These are phyloP conservation scores for Puccinia hordei DNA, from an alignment of 1,284 basidiomycete genomes.

Conservation along the genomic window DNA sequence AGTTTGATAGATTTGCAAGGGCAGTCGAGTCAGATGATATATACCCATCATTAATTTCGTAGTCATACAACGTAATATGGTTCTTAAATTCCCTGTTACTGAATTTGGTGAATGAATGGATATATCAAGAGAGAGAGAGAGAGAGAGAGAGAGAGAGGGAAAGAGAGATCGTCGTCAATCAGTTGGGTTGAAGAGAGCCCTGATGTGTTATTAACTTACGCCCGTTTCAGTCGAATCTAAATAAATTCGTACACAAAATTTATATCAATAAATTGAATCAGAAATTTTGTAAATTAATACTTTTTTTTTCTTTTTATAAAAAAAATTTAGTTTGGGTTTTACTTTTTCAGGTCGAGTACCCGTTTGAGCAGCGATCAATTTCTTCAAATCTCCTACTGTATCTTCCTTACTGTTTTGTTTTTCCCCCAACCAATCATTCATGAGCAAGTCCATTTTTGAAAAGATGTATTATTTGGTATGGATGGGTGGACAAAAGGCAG, in stretches of 20 bases:
- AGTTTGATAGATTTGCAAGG: neutral
- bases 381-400: slow-evolving; percentile 94
- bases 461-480: too few species aligned
- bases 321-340: too few species aligned
- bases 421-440: neutral
- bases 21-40: neutral
- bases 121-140: too few species aligned
- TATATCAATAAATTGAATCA: neutral
- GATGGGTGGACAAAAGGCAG: neutral
- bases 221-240: slow-evolving; percentile 94
- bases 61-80: slow-evolving; percentile 86
- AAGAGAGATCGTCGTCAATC: slow-evolving; percentile 61
- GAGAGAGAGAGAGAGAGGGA: too few species aligned
- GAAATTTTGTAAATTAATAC: neutral
- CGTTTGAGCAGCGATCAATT: slow-evolving; percentile 92
- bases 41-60: slow-evolving; percentile 85
- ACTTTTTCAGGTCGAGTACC: slow-evolving; percentile 71
- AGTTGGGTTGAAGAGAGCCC: too few species aligned
- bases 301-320: too few species aligned
- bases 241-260: too few species aligned
- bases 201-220: too few species aligned
- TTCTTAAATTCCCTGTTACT: slow-evolving; percentile 57
- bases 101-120: neutral
- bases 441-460: neutral
- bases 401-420: slow-evolving; percentile 77